Conservation (phyloP, 352 stramenopile genomes). For the Pythium phragmitis region DNA sequence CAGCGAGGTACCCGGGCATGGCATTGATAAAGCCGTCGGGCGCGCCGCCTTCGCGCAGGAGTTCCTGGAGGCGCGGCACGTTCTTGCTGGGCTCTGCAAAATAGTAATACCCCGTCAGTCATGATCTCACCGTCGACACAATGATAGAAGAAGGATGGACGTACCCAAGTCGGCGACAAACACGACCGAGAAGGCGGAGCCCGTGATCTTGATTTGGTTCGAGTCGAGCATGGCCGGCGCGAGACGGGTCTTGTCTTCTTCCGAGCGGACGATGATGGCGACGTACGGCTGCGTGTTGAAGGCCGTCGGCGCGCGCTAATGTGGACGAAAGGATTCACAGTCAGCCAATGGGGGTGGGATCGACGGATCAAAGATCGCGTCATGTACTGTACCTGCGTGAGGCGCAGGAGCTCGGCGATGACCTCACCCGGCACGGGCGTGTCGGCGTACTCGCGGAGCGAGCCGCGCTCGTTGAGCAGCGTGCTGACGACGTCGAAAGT, state of each 20-base stretch:
- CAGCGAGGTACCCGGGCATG: slow-evolving; percentile 25
- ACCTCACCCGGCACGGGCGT: slow-evolving; percentile 27
- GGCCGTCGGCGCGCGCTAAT: slow-evolving; percentile 32
- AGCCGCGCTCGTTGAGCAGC: slow-evolving; percentile 21
- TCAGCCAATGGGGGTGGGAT: neutral
- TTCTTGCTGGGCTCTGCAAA: slow-evolving; percentile 55
- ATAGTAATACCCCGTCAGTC: neutral
- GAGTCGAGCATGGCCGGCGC: slow-evolving; percentile 35
- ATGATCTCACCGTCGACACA: neutral
- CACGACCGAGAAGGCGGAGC: slow-evolving; percentile 67
- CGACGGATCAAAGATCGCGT: neutral
- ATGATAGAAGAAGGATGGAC: neutral
- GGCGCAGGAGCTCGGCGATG: slow-evolving; percentile 27
- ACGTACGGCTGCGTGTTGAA: slow-evolving; percentile 49
- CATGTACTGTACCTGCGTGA: slow-evolving; percentile 19
- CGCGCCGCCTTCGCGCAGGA: slow-evolving; percentile 49
- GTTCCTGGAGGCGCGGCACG: slow-evolving; percentile 58
- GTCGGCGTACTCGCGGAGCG: slow-evolving; percentile 23
- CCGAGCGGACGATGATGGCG: slow-evolving; percentile 31
- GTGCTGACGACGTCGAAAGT: slow-evolving; percentile 20
- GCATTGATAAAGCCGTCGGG: slow-evolving; percentile 32
- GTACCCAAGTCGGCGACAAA: slow-evolving; percentile 64
- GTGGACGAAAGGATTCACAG: neutral
- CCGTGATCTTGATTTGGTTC: slow-evolving; percentile 43
- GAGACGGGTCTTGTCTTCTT: slow-evolving; percentile 27